These are phyloP conservation scores for Colletotrichum sansevieriae DNA, from an alignment of 2,329 filamentous ascomycete species.

Conservation along the genomic window DNA sequence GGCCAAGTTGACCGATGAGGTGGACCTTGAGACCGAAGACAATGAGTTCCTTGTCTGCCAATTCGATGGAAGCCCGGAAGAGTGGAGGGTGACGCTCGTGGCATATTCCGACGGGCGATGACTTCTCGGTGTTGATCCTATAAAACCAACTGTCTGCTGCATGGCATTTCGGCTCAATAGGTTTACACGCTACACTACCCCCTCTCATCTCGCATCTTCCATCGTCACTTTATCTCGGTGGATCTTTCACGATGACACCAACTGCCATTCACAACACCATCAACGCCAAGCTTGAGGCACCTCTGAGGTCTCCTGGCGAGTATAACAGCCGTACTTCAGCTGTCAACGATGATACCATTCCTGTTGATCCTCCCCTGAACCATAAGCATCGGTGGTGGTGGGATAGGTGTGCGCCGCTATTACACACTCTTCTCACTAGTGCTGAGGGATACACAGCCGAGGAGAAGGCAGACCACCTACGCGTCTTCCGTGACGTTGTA, in stretches of 20 bases:
- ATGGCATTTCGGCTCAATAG: neutral
- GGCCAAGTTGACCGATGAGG: constrained; percentile 1
- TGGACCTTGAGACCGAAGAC: neutral
- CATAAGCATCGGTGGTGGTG: constrained; percentile 31
- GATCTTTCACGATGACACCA: constrained; percentile 20
- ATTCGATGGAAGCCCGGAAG: neutral
- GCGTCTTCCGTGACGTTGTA: constrained; percentile 38
- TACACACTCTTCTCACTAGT: constrained; percentile 28
- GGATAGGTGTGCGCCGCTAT: constrained; percentile 27
- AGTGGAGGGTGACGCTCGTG: neutral
- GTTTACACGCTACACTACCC: neutral
- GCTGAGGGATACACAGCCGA: constrained; percentile 27
- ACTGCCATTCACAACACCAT: neutral
- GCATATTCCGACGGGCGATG: neutral
- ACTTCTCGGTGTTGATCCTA: neutral
- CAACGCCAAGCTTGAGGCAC: neutral
- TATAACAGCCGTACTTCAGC: neutral
- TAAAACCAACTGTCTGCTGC: neutral
- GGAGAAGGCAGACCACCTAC: constrained; percentile 36
- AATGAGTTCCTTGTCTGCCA: neutral
- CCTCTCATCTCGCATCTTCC: neutral
- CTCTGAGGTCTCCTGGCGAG: neutral
- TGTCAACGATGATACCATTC: neutral
- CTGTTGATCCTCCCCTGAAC: constrained; percentile 27
- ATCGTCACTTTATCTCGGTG: neutral